Evolutionary conservation across 2,329 filamentous ascomycete genomes (phyloP), one percentile per base, ranked within the genome.

Genomic region (Colletotrichum sp.): DNA sequence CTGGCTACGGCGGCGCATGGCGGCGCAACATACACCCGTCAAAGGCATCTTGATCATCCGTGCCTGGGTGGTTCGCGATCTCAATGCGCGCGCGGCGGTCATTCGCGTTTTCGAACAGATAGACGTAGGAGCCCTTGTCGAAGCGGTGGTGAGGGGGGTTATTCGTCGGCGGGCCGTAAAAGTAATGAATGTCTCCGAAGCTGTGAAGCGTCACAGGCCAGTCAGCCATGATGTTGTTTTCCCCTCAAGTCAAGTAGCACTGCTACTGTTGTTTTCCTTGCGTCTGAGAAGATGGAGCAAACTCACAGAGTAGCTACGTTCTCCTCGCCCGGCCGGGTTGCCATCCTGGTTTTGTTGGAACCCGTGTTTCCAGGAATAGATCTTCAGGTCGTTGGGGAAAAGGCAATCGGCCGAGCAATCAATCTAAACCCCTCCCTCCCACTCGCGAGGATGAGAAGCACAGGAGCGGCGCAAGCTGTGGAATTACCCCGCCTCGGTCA

Each of bases 151-250:
- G 95, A n/a, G 89, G 91, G 34, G 94, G 94, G 72, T 90, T 92
- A 72, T 89, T 88, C 8, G 89, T 88, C 4, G 93, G 92, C n/a
- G 92, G 89, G 30, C 90, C 90, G 85, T 96, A 95, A 84, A 92
- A 95, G 84, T 96, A 96, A 83, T 96, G 95, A 70, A 96, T 83
- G 81, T 96, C 95, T 78, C 91, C 93, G 81, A 95, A 96, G 80
- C 94, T 96, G 78, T 78, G 16, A 26, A 62, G 9, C 1, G 32
- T 44, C 18, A 62, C 71, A 30, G 26, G 30, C 44, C n/a, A 76
- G 78, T 82, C 78, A 84, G 81, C 79, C 74, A 79, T 60, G 32
- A 34, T 57, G 26, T 52, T 8, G 24, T 1, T 36, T 32, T 24
- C 8, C 13, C 9, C 18, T 63, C 59, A 21, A 36, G 7, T 10